Conservation (phyloP, 148 eudicot genomes). For the Pouteria glomerata region DNA sequence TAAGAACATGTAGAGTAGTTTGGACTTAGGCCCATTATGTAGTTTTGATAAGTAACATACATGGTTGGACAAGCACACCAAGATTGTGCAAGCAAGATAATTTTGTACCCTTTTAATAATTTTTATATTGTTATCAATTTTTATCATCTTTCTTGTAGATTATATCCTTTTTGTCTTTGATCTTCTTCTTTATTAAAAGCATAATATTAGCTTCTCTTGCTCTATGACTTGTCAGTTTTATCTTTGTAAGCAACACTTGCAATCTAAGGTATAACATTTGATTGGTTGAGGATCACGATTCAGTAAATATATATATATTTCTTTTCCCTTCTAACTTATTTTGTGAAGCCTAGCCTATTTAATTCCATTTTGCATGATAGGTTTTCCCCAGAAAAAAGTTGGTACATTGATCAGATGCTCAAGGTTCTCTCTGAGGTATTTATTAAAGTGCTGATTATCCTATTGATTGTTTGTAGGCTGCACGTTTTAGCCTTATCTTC, state of each 20-base stretch:
- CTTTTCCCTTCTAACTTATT: not conserved
- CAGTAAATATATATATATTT: not conserved
- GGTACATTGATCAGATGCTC: slow-evolving; percentile 99
- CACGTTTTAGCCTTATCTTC: slow-evolving; percentile 14
- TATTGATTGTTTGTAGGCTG: not conserved
- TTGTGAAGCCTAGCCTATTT: not conserved
- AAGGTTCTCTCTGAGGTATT: slow-evolving; percentile 95
- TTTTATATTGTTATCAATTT: not conserved
- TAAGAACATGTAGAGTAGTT: not conserved
- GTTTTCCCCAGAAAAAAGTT: slow-evolving; percentile 81
- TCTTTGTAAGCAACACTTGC: not conserved
- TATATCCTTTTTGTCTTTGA: not conserved
- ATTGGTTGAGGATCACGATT: not conserved
- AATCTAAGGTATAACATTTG: not conserved
- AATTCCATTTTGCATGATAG: slow-evolving; percentile 33
- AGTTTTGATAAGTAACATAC: not conserved
- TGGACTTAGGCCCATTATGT: not conserved
- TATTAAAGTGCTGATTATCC: slow-evolving; percentile 10
- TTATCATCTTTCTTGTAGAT: not conserved
- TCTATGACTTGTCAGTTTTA: not conserved
- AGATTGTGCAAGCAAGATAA: not conserved
- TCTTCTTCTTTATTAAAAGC: too few relatives aligned
- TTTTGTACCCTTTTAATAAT: not conserved
- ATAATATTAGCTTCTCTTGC: not conserved
- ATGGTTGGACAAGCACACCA: not conserved